Base-by-base conservation (phyloP, 2,329 filamentous ascomycete species). In the Apiospora marii region DNA sequence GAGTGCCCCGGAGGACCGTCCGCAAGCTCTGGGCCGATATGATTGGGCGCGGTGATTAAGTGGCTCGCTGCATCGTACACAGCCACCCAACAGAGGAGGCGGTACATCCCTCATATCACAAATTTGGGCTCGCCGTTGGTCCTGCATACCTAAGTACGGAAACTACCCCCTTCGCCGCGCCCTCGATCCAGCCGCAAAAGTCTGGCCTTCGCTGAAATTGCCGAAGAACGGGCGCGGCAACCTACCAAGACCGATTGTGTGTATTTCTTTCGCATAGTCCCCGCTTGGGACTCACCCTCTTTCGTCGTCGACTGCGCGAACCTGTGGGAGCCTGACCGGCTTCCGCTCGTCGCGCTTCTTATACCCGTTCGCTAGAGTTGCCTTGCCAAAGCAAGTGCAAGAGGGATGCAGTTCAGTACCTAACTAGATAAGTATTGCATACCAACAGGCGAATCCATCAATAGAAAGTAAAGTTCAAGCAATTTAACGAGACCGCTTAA, bases 1-100 rank as follows among this genome's bases (percentile, higher is more conserved):
- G 78, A 74, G 76, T 77, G 68, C 72, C 77, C 19, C 78, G 77
- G 73, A 80, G 76, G 70, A 80, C 73, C 2, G 72, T 84, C 58
- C 58, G 58, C 1, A 64, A 64, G 19, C 58, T 64, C 8, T 64
- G 58, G 58, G 58, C 58, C 2, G 58, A 64, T 22, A 64, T 64
- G 58, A 64, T 64, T 41, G 58, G 58, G 30, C 58, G 58, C 58
- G 58, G 30, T 19, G 58, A 64, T 10, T 64, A 19, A 64, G 58
- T 8, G 30, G 16, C 5, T 12, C 19, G 2, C 34, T 12, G 19
- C 30, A 34, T 41, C 12, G 58, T 30, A 41, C 30, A 7, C 12
- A 8, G 2, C 30, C 30, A 4, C 30, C 4, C 16, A 41, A 41
- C 1, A 41, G 37, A 41, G 37, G 8, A 22, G 58, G 30, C n/a